These are phyloP conservation scores for Yamadazyma kanchanaburiensis DNA, from an alignment of 1,139 yeast genomes.

Conservation along the genomic window DNA sequence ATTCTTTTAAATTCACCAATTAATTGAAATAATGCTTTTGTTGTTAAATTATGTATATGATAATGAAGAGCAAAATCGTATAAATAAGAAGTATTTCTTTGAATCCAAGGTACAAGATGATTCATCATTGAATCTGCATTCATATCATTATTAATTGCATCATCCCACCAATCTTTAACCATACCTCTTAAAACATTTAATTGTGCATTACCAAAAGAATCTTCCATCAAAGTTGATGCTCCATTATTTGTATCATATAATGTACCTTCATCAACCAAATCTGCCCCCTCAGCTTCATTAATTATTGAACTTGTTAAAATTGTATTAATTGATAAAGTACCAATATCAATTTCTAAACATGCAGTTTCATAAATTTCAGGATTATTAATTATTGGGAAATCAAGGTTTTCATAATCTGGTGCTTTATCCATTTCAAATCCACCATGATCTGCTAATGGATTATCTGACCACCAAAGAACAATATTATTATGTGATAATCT, in stretches of 20 bases:
- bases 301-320: conserved; percentile 79
- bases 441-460: conserved; percentile 81
- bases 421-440: conserved; percentile 68
- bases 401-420: conserved; percentile 55
- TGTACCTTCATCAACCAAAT: conserved; percentile 58
- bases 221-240: conserved; percentile 60
- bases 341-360: conserved; percentile 75
- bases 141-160: conserved; percentile 63
- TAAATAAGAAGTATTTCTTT: conserved; percentile 64
- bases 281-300: conserved; percentile 89
- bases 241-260: conserved; percentile 40
- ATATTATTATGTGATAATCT: conserved; percentile 61
- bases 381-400: conserved; percentile 70
- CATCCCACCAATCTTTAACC: conserved; percentile 94
- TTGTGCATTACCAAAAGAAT: conserved; percentile 78
- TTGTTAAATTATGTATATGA: conserved; percentile 83
- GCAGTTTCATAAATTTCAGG: conserved; percentile 80
- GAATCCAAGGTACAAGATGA: conserved; percentile 84
- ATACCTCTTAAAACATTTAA: conserved; percentile 65
- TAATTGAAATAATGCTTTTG: conserved; percentile 78
- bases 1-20: conserved; percentile 75
- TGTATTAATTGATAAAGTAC: conserved; percentile 81
- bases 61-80: conserved; percentile 80
- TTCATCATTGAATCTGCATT: conserved; percentile 87
- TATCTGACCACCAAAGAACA: conserved; percentile 91